Evolutionary conservation across 2,329 filamentous ascomycete genomes (phyloP), one percentile per base, ranked within the genome.

Genomic region (Aspergillus sp.): DNA sequence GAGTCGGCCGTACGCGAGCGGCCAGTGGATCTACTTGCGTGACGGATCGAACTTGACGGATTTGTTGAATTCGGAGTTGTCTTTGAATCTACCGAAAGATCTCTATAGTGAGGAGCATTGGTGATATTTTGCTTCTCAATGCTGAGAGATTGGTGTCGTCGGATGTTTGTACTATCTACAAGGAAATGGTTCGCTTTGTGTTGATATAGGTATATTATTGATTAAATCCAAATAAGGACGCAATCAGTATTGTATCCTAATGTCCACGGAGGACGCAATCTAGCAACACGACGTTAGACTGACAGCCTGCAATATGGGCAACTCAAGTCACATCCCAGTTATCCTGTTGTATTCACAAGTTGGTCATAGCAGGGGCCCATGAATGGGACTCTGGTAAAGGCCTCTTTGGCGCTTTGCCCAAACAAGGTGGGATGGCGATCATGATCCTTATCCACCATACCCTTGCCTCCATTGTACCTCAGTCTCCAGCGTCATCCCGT

Each of bases 21-120:
- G 88, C 29, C 78, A 85, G 52, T 98, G 93, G 93, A 77, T 97
- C 42, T 97, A 96, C 64, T 68, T 88, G 48, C 77, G 91, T 42
- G 90, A 97, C 65, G 85, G 85, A n/a, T 81, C 79, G 42, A 85
- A 81, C 39, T 70, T 98, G 60, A 82, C 77, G 33, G 78, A 84
- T 33, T 66, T 97, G 47, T 69, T 97, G 59, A 76, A 80, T 52
- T 75, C 82, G 52, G 93, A 98, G 73, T 72, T 96, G 42, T 82
- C 80, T 2, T 72, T 95, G 42, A 76, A 82, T 50, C 65, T 88
- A 45, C 61, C 65, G 3, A 59, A 59, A 52, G 63, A 67, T 59
- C 52, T 70, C 5, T 68, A 70, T 44, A 57, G 55, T 12, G 54
- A 61, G 7, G 7, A 28, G 19, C 27, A 39, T 39, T 39, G 19